A percentile compares a stretch with the other conserved stretches of the same genome.
These are phyloP conservation scores for Echium plantagineum DNA, from an alignment of 257 asterid species.

Conservation along the genomic window DNA sequence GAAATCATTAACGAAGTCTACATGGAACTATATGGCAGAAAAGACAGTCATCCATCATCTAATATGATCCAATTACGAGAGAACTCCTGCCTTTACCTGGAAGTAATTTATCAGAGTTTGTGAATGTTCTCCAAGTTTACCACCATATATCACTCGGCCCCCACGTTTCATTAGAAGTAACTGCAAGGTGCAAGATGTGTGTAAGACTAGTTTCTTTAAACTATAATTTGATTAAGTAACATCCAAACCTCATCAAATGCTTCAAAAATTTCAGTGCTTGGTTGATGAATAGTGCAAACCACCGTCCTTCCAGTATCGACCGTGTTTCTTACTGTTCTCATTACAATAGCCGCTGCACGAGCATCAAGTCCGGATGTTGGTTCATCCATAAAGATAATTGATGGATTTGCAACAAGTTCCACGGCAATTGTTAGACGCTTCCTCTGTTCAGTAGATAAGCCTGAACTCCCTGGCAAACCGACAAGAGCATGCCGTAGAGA, in stretches of 20 bases:
- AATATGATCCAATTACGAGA: not conserved
- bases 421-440: slow-evolving; percentile 91
- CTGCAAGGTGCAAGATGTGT: slow-evolving; percentile 25
- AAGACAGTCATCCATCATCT: too few relatives aligned
- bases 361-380: slow-evolving; percentile 98
- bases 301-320: slow-evolving; percentile 95
- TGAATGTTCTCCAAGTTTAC: slow-evolving; percentile 78
- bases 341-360: slow-evolving; percentile 95
- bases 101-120: slow-evolving; percentile 61
- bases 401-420: slow-evolving; percentile 92
- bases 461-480: slow-evolving; percentile 77
- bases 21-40: too few relatives aligned
- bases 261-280: slow-evolving; percentile 88
- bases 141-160: slow-evolving; percentile 85
- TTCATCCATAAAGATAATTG: slow-evolving; percentile 92
- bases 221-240: not conserved
- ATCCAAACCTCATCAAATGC: slow-evolving; percentile 81
- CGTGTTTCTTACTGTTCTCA: slow-evolving; percentile 92
- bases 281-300: slow-evolving; percentile 96
- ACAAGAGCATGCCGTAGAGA: slow-evolving; percentile 67
- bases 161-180: slow-evolving; percentile 88
- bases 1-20: too few relatives aligned
- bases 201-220: not conserved
- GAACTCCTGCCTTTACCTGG: slow-evolving; percentile 34
- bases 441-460: slow-evolving; percentile 90